These are phyloP conservation scores for Annona squamosa DNA, from an alignment of 164 flowering plant species.

Conservation along the genomic window DNA sequence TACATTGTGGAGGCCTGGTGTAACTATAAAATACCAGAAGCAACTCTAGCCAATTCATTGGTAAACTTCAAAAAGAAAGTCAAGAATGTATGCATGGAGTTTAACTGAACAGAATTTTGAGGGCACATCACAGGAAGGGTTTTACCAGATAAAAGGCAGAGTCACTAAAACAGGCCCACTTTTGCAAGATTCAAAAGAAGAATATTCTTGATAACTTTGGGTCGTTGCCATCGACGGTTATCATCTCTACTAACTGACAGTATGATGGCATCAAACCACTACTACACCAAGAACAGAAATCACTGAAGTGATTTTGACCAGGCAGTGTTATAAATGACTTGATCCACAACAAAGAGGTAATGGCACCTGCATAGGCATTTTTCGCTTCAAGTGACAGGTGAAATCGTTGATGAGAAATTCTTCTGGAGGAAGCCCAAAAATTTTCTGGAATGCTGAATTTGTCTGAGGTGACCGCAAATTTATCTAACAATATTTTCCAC, in stretches of 20 bases:
- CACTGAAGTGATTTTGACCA: not conserved
- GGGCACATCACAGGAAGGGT: not conserved
- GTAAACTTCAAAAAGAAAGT: not conserved
- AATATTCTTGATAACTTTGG: not conserved
- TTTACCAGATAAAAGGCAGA: not conserved
- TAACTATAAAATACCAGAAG: not conserved
- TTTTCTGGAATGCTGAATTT: constrained; percentile 88
- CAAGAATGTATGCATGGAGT: not conserved
- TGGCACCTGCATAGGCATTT: constrained; percentile 88
- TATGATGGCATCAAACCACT: not conserved
- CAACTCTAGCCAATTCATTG: not conserved
- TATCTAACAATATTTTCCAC: constrained; percentile 39
- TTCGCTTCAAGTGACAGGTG: constrained; percentile 88
- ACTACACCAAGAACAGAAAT: not conserved
- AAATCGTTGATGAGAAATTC: constrained; percentile 98
- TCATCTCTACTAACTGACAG: not conserved
- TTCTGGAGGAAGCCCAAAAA: constrained; percentile 87
- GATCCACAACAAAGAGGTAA: not conserved
- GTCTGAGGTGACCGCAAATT: constrained; percentile 84
- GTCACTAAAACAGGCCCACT: not conserved
- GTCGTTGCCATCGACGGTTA: not conserved
- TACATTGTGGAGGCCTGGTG: not conserved
- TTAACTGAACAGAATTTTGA: not conserved
- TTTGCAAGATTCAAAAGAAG: not conserved
- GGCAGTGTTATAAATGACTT: not conserved